Evolutionary conservation across 257 asterid genomes (phyloP).

Genomic region (Solanum chiquidenum): DNA sequence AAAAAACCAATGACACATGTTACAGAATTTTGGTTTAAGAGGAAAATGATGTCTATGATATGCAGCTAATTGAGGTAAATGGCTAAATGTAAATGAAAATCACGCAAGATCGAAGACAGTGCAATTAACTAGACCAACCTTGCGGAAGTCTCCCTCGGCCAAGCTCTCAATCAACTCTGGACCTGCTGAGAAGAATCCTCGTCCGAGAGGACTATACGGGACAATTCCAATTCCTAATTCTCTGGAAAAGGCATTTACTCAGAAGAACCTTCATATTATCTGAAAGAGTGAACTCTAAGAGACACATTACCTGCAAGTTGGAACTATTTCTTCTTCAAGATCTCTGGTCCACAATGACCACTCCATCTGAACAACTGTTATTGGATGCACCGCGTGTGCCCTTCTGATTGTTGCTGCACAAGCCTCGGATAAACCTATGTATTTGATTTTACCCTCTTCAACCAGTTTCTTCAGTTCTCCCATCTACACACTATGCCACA

Average conservation of each 20-base stretch:
- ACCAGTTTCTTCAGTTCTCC: conserved; percentile 20
- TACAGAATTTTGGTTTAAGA: background rate
- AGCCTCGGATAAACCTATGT: conserved; percentile 25
- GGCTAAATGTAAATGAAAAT: background rate
- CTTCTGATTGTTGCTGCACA: conserved; percentile 21
- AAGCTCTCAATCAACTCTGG: conserved; percentile 14
- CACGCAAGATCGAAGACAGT: background rate
- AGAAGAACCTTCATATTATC: background rate
- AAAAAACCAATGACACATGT: background rate
- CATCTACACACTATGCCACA: conserved; percentile 5
- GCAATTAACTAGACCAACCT: conserved; percentile 4
- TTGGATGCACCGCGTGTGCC: conserved; percentile 26
- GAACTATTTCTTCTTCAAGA: conserved; percentile 13
- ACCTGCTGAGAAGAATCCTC: conserved; percentile 23
- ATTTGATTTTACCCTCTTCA: conserved; percentile 29
- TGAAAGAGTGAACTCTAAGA: background rate
- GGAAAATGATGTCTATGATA: background rate
- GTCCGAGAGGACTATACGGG: conserved; percentile 30
- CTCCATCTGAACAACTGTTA: conserved; percentile 24
- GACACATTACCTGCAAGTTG: conserved; percentile 20
- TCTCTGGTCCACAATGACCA: conserved; percentile 29
- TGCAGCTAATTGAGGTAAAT: background rate
- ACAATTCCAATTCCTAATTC: conserved; percentile 27
- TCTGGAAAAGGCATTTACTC: background rate
- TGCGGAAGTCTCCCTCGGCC: conserved; percentile 11